Evolutionary conservation across 192 early-diverging fungal species (phyloP), one percentile per base, ranked within the genome.

Genomic region (Coemansia reversa): DNA sequence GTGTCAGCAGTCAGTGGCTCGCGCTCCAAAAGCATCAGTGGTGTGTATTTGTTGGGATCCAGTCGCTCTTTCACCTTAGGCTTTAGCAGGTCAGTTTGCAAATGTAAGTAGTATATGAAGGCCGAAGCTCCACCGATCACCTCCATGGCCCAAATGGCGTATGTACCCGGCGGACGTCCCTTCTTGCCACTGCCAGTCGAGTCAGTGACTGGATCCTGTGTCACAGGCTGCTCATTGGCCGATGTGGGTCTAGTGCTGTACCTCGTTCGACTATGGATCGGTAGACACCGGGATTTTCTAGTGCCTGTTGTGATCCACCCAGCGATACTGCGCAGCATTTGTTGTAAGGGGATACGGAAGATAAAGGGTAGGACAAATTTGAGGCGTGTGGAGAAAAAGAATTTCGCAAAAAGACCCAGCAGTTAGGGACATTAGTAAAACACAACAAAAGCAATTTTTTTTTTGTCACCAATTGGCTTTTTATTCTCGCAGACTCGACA

Each of bases 1-100:
- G 89, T 88, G 30, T 87, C 77, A 1, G 65, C 67, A 12, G 84
- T 84, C 20, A 87, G 58, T 6, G 60, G 58, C 2, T 76, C 67
- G 49, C 82, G 76, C 7, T 84, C 69, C 3, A 62, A 57, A 0
- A 91, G 51, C 2, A 67, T 83, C 27, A 88, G 60, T 16, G 84
- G 81, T 2, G 78, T 84, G 75, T 86, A 91, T 23, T 65, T 59
- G 2, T 77, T 69, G 9, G 72, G 77, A 14, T 72, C 70, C 2
- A 87, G 70, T 0, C 66, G 55, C 24, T 75, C 72, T 5, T 30
- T 57, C 20, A 78, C 66, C 24, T 57, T 32, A 12, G 76, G 76
- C 19, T 79, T 72, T 5, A 79, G 60, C 7, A 73, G 25, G 45
- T 79, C 76, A 16, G 76, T 79, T 47, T 69, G 53, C 30, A 72